A percentile compares a stretch with the other conserved stretches of the same genome.
Conservation (phyloP, 306 rosid species). For the Sicyos baderoa region DNA sequence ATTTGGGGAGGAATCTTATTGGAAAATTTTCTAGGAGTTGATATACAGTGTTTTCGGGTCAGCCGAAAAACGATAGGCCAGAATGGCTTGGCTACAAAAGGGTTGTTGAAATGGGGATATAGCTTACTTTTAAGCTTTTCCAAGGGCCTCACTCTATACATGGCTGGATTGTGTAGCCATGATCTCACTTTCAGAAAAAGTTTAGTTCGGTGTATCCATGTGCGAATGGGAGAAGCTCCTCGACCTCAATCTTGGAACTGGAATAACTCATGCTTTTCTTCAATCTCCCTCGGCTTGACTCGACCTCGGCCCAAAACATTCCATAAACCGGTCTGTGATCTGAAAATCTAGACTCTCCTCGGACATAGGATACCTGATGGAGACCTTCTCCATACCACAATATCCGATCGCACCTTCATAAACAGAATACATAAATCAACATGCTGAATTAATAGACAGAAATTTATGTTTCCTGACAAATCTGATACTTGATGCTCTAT, state of each 20-base stretch:
- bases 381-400: too few relatives aligned
- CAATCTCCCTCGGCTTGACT: too few relatives aligned
- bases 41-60: slow-evolving; percentile 12
- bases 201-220: slow-evolving; percentile 90
- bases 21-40: slow-evolving; percentile 10
- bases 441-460: slow-evolving; percentile 4
- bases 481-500: not conserved
- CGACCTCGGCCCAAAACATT: too few relatives aligned
- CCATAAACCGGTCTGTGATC: too few relatives aligned
- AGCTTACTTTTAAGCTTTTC: slow-evolving; percentile 26
- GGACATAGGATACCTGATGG: too few relatives aligned
- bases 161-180: slow-evolving; percentile 21
- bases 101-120: slow-evolving; percentile 13
- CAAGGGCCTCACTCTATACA: not conserved
- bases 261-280: slow-evolving; percentile 90
- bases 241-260: slow-evolving; percentile 73
- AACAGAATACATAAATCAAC: slow-evolving; percentile 32
- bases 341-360: too few relatives aligned
- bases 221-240: slow-evolving; percentile 85
- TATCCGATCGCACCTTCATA: too few relatives aligned
- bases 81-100: slow-evolving; percentile 3
- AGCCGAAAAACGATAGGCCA: not conserved
- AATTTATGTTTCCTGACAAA: not conserved
- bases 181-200: slow-evolving; percentile 61
- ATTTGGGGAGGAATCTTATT: slow-evolving; percentile 15